Percentiles rank a stretch among this genome's conserved stretches.
Conservation (phyloP, 768 basidiomycete genomes). For the Piloderma croceum region DNA sequence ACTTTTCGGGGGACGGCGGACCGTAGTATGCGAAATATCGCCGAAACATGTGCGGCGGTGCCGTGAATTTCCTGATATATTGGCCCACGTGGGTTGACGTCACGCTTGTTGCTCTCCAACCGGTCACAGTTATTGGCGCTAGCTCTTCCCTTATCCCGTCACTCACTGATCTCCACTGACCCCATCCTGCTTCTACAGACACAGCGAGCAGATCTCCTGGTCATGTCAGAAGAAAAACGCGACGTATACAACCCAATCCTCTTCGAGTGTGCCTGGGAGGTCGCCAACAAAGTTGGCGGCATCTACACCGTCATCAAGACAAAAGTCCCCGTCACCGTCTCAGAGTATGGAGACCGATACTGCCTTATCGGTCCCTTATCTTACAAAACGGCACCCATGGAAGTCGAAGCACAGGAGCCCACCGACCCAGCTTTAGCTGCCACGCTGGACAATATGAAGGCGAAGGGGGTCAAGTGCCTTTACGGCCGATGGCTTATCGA, state of each 20-base stretch:
- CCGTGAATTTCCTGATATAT: no score
- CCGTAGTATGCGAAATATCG: no score
- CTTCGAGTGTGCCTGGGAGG: slow-evolving; percentile 97
- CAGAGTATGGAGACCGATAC: slow-evolving; percentile 93
- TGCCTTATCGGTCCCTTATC: slow-evolving; percentile 96
- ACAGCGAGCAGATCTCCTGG: no score
- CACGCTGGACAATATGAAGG: slow-evolving; percentile 76
- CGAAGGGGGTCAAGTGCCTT: slow-evolving; percentile 86
- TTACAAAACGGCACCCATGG: slow-evolving; percentile 98
- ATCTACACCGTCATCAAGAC: slow-evolving; percentile 99
- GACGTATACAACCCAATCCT: slow-evolving; percentile 77
- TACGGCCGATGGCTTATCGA: slow-evolving; percentile 99
- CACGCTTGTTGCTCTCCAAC: no score
- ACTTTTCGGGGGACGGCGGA: no score
- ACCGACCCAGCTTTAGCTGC: slow-evolving; percentile 71
- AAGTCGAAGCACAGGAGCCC: slow-evolving; percentile 92
- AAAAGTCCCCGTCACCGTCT: slow-evolving; percentile 96
- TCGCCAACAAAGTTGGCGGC: slow-evolving; percentile 97
- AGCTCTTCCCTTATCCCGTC: no score
- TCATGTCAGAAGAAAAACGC: slow-evolving; percentile 40
- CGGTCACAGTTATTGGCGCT: no score
- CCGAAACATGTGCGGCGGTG: no score
- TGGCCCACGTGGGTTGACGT: no score
- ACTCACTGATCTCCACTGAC: no score
- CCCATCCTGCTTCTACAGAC: no score